These are phyloP conservation scores for Schizosaccharomyces japonicus DNA, from an alignment of 805 yeast species.

Conservation along the genomic window DNA sequence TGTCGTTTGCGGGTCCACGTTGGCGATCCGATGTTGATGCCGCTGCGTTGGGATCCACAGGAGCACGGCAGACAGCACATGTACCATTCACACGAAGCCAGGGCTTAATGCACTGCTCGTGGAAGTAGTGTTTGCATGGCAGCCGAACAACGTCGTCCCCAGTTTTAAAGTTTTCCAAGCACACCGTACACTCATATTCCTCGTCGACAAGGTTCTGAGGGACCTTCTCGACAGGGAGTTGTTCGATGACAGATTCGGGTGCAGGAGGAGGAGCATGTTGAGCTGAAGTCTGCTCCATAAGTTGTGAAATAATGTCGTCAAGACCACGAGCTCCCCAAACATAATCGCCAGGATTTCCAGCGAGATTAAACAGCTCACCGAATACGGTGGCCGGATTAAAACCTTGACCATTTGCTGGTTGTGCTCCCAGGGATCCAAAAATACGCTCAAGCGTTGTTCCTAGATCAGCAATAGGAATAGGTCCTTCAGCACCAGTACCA, in stretches of 20 bases:
- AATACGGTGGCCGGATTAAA: background rate
- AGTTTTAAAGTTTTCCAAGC: slow-evolving; percentile 1
- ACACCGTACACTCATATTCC: slow-evolving; percentile 1
- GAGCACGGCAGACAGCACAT: slow-evolving; percentile 3
- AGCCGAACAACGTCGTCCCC: background rate
- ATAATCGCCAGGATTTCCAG: slow-evolving; percentile 8
- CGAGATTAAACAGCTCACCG: background rate
- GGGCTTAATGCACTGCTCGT: slow-evolving; percentile 2
- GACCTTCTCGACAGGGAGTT: background rate
- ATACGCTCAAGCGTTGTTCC: background rate
- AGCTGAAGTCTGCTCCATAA: slow-evolving; percentile 10
- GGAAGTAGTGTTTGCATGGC: slow-evolving; percentile 3
- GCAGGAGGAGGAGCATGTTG: slow-evolving; percentile 10
- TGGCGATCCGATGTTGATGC: no score
- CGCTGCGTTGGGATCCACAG: background rate
- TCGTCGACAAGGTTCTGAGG: background rate
- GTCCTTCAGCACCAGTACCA: background rate
- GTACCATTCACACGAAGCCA: slow-evolving; percentile 4
- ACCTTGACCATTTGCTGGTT: background rate
- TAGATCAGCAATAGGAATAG: background rate
- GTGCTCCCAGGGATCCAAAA: background rate
- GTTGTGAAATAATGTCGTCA: slow-evolving; percentile 10
- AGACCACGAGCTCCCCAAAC: slow-evolving; percentile 10
- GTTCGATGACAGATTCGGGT: slow-evolving; percentile 5
- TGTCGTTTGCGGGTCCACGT: no score